A percentile compares a stretch with the other conserved stretches of the same genome.
phyloP scores from a whole-genome alignment of 768 basidiomycete species.

The Chalciporus piperatus region DNA sequence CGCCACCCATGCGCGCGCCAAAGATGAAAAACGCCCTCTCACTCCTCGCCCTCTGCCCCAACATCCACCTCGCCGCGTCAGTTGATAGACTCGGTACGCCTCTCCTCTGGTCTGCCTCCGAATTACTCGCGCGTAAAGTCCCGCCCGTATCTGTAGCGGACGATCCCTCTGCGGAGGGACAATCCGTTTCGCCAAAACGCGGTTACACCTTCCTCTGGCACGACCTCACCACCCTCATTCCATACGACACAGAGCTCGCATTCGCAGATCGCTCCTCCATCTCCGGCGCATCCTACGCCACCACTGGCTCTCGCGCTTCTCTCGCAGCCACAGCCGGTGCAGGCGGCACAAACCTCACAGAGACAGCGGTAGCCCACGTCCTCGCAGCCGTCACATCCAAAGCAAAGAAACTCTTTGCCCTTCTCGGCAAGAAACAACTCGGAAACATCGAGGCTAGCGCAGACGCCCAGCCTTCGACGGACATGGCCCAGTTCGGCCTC shows the following conservation, averaged over 20 bases:
- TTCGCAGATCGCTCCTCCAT: constrained; percentile 64
- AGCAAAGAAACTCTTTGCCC: constrained; percentile 76
- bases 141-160: neutral
- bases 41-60: constrained; percentile 66
- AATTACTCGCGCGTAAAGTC: constrained; percentile 53
- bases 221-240: constrained; percentile 80
- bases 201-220: constrained; percentile 85
- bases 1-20: constrained; percentile 59
- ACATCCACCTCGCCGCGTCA: constrained; percentile 81
- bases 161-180: neutral
- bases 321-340: constrained; percentile 30
- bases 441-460: constrained; percentile 41
- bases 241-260: constrained; percentile 78
- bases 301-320: constrained; percentile 25
- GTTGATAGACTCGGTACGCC: constrained; percentile 86
- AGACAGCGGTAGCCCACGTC: constrained; percentile 77
- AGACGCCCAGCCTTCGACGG: constrained; percentile 9
- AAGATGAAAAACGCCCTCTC: constrained; percentile 67
- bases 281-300: constrained; percentile 44
- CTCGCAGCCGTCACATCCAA: constrained; percentile 85
- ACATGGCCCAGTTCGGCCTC: constrained; percentile 50
- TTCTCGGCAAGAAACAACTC: constrained; percentile 70
- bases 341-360: constrained; percentile 52
- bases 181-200: constrained; percentile 26
- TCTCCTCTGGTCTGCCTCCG: constrained; percentile 77